These are phyloP conservation scores for Neonectria coccinea DNA, from an alignment of 2,329 filamentous ascomycete species.

Conservation along the genomic window DNA sequence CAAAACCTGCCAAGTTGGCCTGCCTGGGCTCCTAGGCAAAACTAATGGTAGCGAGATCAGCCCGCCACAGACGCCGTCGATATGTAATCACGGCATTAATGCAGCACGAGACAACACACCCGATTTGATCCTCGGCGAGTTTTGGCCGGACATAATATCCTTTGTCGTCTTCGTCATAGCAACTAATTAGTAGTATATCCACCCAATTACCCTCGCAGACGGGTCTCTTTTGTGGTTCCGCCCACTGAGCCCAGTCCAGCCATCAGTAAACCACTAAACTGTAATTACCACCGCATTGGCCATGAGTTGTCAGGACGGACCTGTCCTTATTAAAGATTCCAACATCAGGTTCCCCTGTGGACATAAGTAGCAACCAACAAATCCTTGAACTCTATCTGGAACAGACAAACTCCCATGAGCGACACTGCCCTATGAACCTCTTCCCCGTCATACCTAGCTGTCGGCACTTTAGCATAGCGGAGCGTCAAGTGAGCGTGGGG, in stretches of 20 bases:
- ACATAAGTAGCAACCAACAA: neutral
- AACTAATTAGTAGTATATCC: neutral
- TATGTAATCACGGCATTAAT: conserved; percentile 6
- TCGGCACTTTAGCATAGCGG: neutral
- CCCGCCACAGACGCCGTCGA: neutral
- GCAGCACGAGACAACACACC: conserved; percentile 2
- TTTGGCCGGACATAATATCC: neutral
- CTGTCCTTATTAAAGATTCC: neutral
- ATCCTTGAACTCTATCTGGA: neutral
- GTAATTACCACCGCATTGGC: neutral
- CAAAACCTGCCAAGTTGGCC: conserved; percentile 5
- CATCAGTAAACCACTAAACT: neutral
- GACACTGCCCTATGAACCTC: neutral
- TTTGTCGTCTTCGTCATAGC: neutral
- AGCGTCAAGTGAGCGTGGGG: neutral
- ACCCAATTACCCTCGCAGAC: neutral
- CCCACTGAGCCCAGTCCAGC: no score
- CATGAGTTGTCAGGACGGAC: neutral
- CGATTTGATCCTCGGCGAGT: neutral
- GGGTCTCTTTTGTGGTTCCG: neutral
- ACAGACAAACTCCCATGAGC: neutral
- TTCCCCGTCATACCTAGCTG: neutral
- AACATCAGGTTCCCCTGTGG: neutral
- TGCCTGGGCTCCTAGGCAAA: neutral
- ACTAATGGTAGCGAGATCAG: conserved; percentile 1